Evolutionary conservation across 495 filamentous ascomycete species (phyloP).

Genomic region (Opeltia flavorubescens): DNA sequence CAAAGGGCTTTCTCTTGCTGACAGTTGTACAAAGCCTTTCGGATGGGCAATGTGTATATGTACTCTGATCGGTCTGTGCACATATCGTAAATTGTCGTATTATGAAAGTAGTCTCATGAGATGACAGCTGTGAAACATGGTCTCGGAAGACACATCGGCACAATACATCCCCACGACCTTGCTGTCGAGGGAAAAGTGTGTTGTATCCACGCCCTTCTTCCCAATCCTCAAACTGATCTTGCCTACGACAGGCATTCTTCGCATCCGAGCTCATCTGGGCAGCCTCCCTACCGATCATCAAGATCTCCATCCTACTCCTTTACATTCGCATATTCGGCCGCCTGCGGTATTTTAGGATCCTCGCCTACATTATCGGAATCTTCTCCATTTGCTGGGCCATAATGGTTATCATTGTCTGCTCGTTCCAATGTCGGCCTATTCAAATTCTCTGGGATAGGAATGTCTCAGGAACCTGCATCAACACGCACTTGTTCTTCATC

Average conservation of each 20-base stretch:
- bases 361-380: constrained; percentile 1
- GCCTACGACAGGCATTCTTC: constrained; percentile 2
- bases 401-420: constrained; percentile 1
- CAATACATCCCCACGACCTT: too few relatives aligned
- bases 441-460: not conserved
- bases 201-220: too few relatives aligned
- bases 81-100: not conserved
- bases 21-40: not conserved
- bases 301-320: constrained; percentile 2
- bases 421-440: constrained; percentile 1
- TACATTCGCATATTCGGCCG: constrained; percentile 5
- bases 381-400: not conserved
- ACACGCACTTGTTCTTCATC: constrained; percentile 12
- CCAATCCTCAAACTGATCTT: too few relatives aligned
- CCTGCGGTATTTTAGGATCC: not conserved
- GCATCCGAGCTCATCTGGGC: constrained; percentile 1
- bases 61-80: not conserved
- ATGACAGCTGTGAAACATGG: not conserved
- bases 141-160: not conserved
- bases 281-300: not conserved
- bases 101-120: not conserved
- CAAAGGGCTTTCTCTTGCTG: not conserved
- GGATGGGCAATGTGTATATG: not conserved
- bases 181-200: too few relatives aligned
- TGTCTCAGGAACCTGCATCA: constrained; percentile 10